These are phyloP conservation scores for Phytophthora sansomeana DNA, from an alignment of 352 stramenopile genomes.

Conservation along the genomic window DNA sequence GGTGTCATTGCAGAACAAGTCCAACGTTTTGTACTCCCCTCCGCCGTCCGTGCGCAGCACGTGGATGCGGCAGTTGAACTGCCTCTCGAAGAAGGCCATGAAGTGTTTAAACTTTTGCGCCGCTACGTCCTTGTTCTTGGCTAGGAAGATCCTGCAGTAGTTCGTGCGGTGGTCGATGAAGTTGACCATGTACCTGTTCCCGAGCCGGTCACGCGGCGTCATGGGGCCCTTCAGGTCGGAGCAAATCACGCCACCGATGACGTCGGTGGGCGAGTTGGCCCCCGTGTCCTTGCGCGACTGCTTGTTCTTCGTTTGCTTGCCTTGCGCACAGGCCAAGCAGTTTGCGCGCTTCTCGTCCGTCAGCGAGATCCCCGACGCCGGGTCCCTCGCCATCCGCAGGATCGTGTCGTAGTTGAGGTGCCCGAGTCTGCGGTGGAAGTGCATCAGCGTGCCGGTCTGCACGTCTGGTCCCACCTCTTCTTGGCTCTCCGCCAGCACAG, in stretches of 20 bases:
- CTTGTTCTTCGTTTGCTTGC: slow-evolving; percentile 28
- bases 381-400: slow-evolving; percentile 9
- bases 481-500: slow-evolving; percentile 14
- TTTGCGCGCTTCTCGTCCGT: slow-evolving; percentile 8
- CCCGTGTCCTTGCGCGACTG: slow-evolving; percentile 24
- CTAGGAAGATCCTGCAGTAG: slow-evolving; percentile 23
- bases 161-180: slow-evolving; percentile 21
- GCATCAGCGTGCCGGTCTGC: slow-evolving; percentile 16
- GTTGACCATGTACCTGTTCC: slow-evolving; percentile 25
- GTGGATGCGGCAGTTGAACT: slow-evolving; percentile 15
- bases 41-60: slow-evolving; percentile 19
- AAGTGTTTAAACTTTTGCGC: slow-evolving; percentile 19
- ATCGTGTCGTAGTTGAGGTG: slow-evolving; percentile 25
- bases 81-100: slow-evolving; percentile 8
- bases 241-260: slow-evolving; percentile 21
- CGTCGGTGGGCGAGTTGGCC: slow-evolving; percentile 21
- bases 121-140: slow-evolving; percentile 14
- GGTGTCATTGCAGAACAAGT: slow-evolving; percentile 27
- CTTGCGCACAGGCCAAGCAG: slow-evolving; percentile 23
- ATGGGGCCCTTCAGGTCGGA: slow-evolving; percentile 17
- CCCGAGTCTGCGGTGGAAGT: slow-evolving; percentile 18
- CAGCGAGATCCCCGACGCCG: slow-evolving; percentile 12
- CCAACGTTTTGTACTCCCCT: slow-evolving; percentile 27
- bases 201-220: neutral
- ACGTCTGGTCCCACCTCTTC: slow-evolving; percentile 9